Conservation (phyloP, 768 basidiomycete genomes). For the Pulveroboletus sp. region DNA sequence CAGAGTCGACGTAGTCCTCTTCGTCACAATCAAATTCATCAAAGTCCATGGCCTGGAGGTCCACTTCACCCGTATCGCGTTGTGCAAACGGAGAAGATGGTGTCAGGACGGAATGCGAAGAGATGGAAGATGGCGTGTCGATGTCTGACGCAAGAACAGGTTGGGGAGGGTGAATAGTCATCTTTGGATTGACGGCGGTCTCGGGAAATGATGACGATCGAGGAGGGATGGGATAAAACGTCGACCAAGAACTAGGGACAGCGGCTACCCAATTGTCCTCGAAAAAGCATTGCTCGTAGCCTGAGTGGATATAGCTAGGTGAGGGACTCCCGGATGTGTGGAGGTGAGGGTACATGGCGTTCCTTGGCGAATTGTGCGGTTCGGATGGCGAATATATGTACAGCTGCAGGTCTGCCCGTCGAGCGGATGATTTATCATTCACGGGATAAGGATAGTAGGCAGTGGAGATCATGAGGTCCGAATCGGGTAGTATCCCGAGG, state of each 20-base stretch:
- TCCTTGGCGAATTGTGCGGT: slow-evolving; percentile 14
- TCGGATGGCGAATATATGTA: slow-evolving; percentile 32
- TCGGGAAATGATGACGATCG: slow-evolving; percentile 16
- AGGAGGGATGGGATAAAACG: slow-evolving; percentile 10
- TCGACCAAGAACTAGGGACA: slow-evolving; percentile 18
- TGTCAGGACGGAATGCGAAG: slow-evolving; percentile 30
- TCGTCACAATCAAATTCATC: slow-evolving; percentile 33
- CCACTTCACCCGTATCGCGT: slow-evolving; percentile 7
- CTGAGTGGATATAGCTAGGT: slow-evolving; percentile 19
- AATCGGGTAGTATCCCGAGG: slow-evolving; percentile 19
- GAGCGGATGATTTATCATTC: slow-evolving; percentile 20
- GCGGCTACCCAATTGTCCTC: slow-evolving; percentile 18
- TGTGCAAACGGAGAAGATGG: slow-evolving; percentile 29
- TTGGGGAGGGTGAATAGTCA: slow-evolving; percentile 23
- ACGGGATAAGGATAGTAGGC: slow-evolving; percentile 26
- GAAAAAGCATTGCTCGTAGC: slow-evolving; percentile 20
- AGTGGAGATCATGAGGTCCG: slow-evolving; percentile 30
- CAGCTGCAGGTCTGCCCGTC: slow-evolving; percentile 20
- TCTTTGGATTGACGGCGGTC: slow-evolving; percentile 25
- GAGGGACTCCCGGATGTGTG: slow-evolving; percentile 17
- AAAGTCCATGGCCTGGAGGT: slow-evolving; percentile 21
- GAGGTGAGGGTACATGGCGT: slow-evolving; percentile 28
- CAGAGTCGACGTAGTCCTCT: slow-evolving; percentile 27
- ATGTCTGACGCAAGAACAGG: slow-evolving; percentile 22
- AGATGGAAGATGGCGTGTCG: slow-evolving; percentile 29